Base-by-base conservation (phyloP, 2,329 filamentous ascomycete species). In the Dactylonectria estremocensis region DNA sequence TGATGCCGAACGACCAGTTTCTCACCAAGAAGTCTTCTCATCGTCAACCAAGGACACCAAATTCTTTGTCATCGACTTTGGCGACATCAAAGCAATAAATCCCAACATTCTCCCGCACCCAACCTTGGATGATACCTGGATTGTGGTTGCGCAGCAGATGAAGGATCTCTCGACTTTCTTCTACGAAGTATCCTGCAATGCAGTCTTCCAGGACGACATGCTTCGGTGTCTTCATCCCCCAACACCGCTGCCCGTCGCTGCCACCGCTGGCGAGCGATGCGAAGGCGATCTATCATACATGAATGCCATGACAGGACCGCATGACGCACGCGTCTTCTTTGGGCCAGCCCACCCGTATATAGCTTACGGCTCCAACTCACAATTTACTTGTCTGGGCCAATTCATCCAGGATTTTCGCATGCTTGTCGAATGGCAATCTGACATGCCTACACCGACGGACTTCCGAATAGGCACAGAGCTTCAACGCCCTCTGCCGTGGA, bases 41-140 rank as follows among this genome's bases (percentile, higher is more conserved):
- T 46, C 77, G 2, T 85, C 86, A 0, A 87, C 83, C 0, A 54
- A 67, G 1, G 80, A 88, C 69, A 77, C 74, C 37, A 83, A 80
- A 35, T 89, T 83, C 79, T 89, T 89, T 69, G 68, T 70, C 28
- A 83, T 90, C 74, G 76, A 81, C 16, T 88, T 90, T 68, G 81
- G 79, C 11, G 76, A 77, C 37, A 71, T 80, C 6, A 61, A 72
- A 7, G 80, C 81, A 35, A 82, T 86, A 64, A 90, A 90, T 66
- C 87, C 88, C 16, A 90, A 87, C 76, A 84, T 90, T 69, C 82
- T 90, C 45, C 87, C 88, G 0, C 88, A 90, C 72, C 87, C 87
- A 3, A 77, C 73, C 1, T 73, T 81, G 7, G 76, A 81, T 3
- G 76, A 87, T 46, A 85, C 81, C 1, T 90, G 83, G 82, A 83